phyloP scores from a whole-genome alignment of 345 rosid species.

The Aegle marmelos region DNA sequence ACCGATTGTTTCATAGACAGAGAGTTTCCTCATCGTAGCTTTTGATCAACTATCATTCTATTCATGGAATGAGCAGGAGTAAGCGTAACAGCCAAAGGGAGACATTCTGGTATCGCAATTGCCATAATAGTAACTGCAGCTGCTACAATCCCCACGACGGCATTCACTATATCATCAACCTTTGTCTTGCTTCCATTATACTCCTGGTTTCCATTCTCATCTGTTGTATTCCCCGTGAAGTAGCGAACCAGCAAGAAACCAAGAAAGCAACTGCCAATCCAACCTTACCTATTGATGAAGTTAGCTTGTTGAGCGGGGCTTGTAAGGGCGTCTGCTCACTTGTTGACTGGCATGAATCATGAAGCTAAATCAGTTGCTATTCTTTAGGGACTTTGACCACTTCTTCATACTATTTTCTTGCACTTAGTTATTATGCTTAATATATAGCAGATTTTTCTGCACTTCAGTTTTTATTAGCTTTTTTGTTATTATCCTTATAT shows the following conservation, averaged over 20 bases:
- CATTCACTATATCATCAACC: slow-evolving; percentile 41
- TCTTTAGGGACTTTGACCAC: no score
- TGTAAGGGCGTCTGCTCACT: slow-evolving; percentile 72
- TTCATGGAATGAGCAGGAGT: slow-evolving; percentile 82
- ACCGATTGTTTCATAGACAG: slow-evolving; percentile 91
- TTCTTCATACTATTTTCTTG: no score
- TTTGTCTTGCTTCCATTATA: slow-evolving; percentile 45
- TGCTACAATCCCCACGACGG: slow-evolving; percentile 59
- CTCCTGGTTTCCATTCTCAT: slow-evolving; percentile 45
- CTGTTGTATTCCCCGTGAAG: slow-evolving; percentile 62
- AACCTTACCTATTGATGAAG: slow-evolving; percentile 59
- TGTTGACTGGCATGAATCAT: no score
- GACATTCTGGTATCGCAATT: slow-evolving; percentile 79
- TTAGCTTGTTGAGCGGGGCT: slow-evolving; percentile 55
- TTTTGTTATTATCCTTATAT: no score
- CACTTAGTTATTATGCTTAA: no score
- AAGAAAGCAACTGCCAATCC: slow-evolving; percentile 64
- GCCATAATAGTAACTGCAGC: slow-evolving; percentile 76
- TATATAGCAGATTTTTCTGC: no score
- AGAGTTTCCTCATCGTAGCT: slow-evolving; percentile 73
- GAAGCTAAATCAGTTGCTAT: no score
- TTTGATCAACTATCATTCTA: slow-evolving; percentile 74
- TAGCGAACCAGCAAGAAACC: slow-evolving; percentile 63
- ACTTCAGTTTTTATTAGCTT: no score
- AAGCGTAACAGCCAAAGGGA: slow-evolving; percentile 76